A percentile compares a stretch with the other conserved stretches of the same genome.
Evolutionary conservation across 2,329 filamentous ascomycete species (phyloP).

Genomic region (Bisporella sp.): DNA sequence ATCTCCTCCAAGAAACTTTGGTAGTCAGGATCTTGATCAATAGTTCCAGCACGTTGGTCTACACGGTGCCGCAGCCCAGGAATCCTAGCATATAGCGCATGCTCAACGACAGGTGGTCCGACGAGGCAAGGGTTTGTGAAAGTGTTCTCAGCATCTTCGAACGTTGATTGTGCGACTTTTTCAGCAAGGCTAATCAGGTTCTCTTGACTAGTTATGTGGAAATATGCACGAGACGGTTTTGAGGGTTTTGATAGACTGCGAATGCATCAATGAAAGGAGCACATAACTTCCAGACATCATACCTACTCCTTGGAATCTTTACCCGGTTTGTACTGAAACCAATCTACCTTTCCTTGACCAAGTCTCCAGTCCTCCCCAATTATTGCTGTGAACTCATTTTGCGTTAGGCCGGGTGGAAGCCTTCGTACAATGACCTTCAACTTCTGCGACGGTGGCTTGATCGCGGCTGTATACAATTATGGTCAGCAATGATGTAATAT

Average conservation of each 20-base stretch:
- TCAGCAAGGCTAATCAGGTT: conserved; percentile 63
- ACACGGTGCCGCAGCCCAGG: conserved; percentile 67
- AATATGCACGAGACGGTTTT: conserved; percentile 69
- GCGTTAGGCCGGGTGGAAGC: conserved; percentile 78
- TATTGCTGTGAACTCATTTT: conserved; percentile 64
- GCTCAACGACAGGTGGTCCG: conserved; percentile 74
- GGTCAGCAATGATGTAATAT: not conserved
- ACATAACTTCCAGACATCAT: not conserved
- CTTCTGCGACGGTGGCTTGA: conserved; percentile 45
- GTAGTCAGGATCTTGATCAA: conserved; percentile 94
- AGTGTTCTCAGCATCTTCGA: conserved; percentile 78
- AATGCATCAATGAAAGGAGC: conserved; percentile 3
- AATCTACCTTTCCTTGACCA: conserved; percentile 79
- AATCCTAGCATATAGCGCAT: conserved; percentile 76
- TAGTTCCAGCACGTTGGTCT: conserved; percentile 85
- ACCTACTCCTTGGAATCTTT: conserved; percentile 81
- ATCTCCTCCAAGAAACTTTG: conserved; percentile 86
- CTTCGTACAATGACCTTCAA: conserved; percentile 82
- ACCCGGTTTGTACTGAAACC: conserved; percentile 64
- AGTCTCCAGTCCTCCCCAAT: conserved; percentile 76
- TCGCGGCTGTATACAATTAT: conserved; percentile 29
- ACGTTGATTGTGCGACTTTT: conserved; percentile 58
- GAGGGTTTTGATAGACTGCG: conserved; percentile 77
- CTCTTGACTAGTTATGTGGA: conserved; percentile 70
- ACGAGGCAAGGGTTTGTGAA: conserved; percentile 62